These are phyloP conservation scores for Neurospora hispaniola DNA, from an alignment of 495 filamentous ascomycete genomes.

Conservation along the genomic window DNA sequence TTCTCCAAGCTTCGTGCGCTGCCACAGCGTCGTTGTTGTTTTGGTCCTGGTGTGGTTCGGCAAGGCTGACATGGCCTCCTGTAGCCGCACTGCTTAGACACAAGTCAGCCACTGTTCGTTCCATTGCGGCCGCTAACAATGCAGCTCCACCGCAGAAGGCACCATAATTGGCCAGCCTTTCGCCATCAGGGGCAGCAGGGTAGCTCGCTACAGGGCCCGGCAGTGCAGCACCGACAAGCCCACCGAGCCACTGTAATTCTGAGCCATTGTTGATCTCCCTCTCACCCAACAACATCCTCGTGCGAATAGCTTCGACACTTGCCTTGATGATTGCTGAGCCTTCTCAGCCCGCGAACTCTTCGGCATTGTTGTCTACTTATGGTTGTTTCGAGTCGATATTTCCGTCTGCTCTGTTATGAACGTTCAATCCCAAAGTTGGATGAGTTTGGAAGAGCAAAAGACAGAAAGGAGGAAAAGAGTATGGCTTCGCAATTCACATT, in stretches of 20 bases:
- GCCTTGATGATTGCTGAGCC: background rate
- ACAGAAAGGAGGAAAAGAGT: background rate
- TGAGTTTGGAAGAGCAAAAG: background rate
- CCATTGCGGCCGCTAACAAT: background rate
- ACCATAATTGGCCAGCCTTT: background rate
- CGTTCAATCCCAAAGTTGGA: background rate
- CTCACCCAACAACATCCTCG: background rate
- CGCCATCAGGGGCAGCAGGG: background rate
- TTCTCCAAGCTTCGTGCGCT: background rate
- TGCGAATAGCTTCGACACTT: background rate
- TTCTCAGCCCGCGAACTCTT: background rate
- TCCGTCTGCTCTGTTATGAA: background rate
- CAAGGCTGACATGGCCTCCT: background rate
- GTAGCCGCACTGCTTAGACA: background rate
- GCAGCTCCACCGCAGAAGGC: background rate
- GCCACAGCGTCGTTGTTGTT: background rate
- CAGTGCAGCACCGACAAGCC: background rate
- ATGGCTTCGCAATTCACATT: background rate
- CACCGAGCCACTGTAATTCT: background rate
- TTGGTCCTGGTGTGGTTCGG: background rate
- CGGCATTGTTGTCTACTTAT: background rate
- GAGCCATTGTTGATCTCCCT: background rate
- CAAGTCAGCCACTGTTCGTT: background rate
- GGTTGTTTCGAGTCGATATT: background rate
- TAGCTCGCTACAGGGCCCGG: background rate